Conservation (phyloP, 2,329 filamentous ascomycete species). For the Verticillium nubilum region DNA sequence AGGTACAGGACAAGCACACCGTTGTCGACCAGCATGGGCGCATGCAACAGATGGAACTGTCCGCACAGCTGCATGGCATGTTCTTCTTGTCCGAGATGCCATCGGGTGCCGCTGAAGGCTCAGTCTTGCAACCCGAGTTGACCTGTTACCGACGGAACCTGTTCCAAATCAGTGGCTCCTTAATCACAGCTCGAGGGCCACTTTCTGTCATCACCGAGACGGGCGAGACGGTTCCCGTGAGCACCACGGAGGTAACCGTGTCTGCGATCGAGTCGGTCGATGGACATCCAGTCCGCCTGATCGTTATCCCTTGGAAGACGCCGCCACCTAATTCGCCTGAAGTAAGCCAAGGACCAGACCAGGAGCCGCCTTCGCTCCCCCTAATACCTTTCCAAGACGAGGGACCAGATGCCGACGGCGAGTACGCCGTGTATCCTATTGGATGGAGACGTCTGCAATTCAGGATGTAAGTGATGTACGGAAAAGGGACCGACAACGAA, state of each 20-base stretch:
- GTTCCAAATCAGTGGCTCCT: conserved; percentile 89
- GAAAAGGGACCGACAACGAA: not conserved
- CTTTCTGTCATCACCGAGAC: conserved; percentile 78
- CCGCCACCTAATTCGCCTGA: conserved; percentile 74
- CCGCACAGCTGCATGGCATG: conserved; percentile 80
- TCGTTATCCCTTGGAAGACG: conserved; percentile 97
- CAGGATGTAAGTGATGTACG: conserved; percentile 54
- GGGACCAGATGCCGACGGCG: conserved; percentile 58
- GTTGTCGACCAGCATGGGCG: conserved; percentile 54
- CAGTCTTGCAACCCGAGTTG: conserved; percentile 67
- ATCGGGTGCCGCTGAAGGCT: conserved; percentile 53
- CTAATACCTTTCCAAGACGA: conserved; percentile 63
- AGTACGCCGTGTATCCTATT: conserved; percentile 86
- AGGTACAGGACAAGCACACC: conserved; percentile 53
- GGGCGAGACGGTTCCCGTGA: conserved; percentile 77
- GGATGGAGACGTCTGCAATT: conserved; percentile 94
- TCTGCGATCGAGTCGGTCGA: conserved; percentile 94
- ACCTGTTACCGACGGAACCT: conserved; percentile 95
- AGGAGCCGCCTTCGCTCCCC: conserved; percentile 79
- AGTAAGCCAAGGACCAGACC: conserved; percentile 61
- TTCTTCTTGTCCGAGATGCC: conserved; percentile 82
- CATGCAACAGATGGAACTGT: conserved; percentile 56
- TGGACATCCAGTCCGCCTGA: conserved; percentile 84
- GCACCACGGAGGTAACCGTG: conserved; percentile 78
- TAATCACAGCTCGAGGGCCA: conserved; percentile 73